Percentiles rank a stretch among this genome's conserved stretches.
Conservation (phyloP, 768 basidiomycete genomes). For the Brasilioporus rufonigricans region DNA sequence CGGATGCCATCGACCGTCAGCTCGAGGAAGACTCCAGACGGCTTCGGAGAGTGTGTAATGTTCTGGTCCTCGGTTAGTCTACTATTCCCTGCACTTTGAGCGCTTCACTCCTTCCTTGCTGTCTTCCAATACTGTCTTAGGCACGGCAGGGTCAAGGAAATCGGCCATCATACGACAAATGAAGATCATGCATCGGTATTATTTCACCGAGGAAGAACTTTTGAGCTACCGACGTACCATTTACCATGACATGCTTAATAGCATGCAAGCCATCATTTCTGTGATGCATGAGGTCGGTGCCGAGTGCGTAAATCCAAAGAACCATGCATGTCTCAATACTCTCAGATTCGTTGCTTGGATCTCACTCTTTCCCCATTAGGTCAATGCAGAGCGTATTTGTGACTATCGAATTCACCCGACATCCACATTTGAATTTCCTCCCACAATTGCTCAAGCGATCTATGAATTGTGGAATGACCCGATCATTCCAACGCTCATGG, state of each 20-base stretch:
- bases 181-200: no score
- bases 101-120: no score
- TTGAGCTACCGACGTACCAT: slow-evolving; percentile 64
- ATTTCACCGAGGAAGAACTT: no score
- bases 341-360: not conserved
- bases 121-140: no score
- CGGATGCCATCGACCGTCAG: no score
- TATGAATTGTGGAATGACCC: no score
- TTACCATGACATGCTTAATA: slow-evolving; percentile 84
- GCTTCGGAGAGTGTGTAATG: no score
- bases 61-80: no score
- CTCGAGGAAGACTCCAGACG: no score
- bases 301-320: slow-evolving; percentile 56
- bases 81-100: no score
- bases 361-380: slow-evolving; percentile 14
- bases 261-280: slow-evolving; percentile 78
- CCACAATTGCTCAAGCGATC: slow-evolving; percentile 67
- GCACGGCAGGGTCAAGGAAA: no score
- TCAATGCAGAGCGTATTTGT: slow-evolving; percentile 56
- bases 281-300: slow-evolving; percentile 94
- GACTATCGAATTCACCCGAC: slow-evolving; percentile 49
- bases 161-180: no score
- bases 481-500: slow-evolving; percentile 52
- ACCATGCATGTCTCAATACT: slow-evolving; percentile 40
- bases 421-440: slow-evolving; percentile 46